Evolutionary conservation across 441 rosid genomes (phyloP), one percentile per base, ranked within the genome.

Genomic region (Heliophila coronopifolia): DNA sequence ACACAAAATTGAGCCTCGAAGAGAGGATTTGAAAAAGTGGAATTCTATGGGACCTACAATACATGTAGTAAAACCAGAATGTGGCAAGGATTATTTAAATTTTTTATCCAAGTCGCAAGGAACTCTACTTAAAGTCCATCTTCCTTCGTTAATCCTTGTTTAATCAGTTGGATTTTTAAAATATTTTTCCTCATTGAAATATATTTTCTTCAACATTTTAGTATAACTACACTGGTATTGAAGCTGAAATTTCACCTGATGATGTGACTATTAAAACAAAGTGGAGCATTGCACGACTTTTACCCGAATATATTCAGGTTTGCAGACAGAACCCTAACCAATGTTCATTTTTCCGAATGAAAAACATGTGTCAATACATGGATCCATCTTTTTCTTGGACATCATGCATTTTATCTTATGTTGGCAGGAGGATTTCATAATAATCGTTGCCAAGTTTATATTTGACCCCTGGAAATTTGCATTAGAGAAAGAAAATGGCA

Each of bases 191-290:
- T 48, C 34, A 38, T 39, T 9, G 25, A 13, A 13, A 9, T 39
- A 5, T 28, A 41, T 14, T 60, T 26, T 15, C 58, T 48, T 72
- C n/a, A 46, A 65, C n/a, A 4, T 66, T 54, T 54, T 38, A 91
- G 96, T 73, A 79, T 70, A 85, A 88, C 64, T 80, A 83, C 43
- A 87, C 95, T 42, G 95, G 98, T 35, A 87, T 92, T 70, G 88
- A 75, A 40, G 92, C 81, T 46, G 92, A 75, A 46, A 61, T 16
- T 53, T 70, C 64, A 15, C 67, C 64, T 42, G 83, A 72, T 41
- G 77, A 78, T 73, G 83, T 80, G 57, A 77, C 84, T 63, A 85
- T 92, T 70, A 86, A 85, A 38, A 85, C 94, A 56, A 81, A 80
- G 71, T 92, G 99, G 97, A 81, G 79, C 36, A 70, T 88, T 57